Evolutionary conservation across 257 asterid species (phyloP).

Genomic region (Oldenlandia corymbosa): DNA sequence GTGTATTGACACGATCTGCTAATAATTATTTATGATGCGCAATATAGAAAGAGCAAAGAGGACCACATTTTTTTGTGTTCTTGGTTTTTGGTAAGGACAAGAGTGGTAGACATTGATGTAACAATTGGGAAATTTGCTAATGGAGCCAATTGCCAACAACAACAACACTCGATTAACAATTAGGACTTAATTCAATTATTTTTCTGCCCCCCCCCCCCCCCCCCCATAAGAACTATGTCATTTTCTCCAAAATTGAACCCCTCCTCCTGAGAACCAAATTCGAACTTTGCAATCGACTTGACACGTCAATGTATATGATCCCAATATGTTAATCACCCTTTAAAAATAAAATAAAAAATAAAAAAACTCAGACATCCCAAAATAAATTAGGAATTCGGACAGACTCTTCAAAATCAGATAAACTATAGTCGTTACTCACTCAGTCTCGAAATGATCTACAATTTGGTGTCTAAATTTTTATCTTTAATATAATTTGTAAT

Average conservation of each 20-base stretch:
- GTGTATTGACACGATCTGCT: too few relatives aligned
- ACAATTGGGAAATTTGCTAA: constrained; percentile 2
- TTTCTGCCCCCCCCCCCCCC: background rate
- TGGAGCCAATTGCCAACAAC: background rate
- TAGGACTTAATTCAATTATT: background rate
- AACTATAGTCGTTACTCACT: too few relatives aligned
- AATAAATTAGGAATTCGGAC: too few relatives aligned
- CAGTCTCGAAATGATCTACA: too few relatives aligned
- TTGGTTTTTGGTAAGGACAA: background rate
- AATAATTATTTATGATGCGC: too few relatives aligned
- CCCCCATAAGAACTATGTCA: background rate
- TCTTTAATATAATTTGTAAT: too few relatives aligned
- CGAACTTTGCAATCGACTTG: background rate
- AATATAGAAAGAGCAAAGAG: background rate
- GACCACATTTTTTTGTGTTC: constrained; percentile 5
- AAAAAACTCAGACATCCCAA: too few relatives aligned
- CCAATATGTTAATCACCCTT: too few relatives aligned
- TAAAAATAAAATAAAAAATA: too few relatives aligned
- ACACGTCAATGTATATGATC: too few relatives aligned
- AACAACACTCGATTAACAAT: background rate
- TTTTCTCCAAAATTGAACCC: background rate
- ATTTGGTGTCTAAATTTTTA: too few relatives aligned
- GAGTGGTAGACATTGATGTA: constrained; percentile 11
- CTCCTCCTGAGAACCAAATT: background rate
- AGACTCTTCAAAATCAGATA: too few relatives aligned